Conservation (phyloP, 2,329 filamentous ascomycete genomes). For the Elsinoe batatas region DNA sequence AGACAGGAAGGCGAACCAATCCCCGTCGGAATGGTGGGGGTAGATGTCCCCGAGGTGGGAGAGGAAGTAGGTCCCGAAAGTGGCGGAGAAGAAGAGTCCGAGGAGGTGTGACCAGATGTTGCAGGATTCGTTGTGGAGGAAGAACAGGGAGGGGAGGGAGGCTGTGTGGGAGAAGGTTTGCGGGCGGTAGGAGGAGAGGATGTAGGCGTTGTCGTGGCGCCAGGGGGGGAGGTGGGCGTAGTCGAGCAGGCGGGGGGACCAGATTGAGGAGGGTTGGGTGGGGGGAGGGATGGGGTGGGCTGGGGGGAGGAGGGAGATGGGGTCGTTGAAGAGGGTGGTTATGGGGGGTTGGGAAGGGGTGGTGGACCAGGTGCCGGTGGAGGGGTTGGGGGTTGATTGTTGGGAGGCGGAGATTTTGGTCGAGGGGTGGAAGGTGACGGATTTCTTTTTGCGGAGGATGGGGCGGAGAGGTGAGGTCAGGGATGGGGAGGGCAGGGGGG, state of each 20-base stretch:
- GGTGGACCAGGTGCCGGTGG: neutral
- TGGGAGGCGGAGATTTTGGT: constrained; percentile 5
- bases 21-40: constrained; percentile 47
- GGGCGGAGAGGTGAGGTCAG: neutral
- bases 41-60: constrained; percentile 56
- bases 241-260: constrained; percentile 25
- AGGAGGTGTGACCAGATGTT: constrained; percentile 65
- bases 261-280: neutral
- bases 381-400: neutral
- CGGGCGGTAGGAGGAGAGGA: constrained; percentile 55
- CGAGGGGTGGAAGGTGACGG: constrained; percentile 11
- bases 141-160: constrained; percentile 49
- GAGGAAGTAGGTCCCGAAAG: constrained; percentile 43
- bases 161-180: constrained; percentile 50
- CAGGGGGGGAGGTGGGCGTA: constrained; percentile 31
- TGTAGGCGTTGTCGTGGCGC: constrained; percentile 58
- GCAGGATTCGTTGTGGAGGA: constrained; percentile 59
- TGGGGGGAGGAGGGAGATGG: neutral
- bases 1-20: constrained; percentile 63
- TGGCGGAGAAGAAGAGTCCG: constrained; percentile 51
- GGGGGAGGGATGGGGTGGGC: neutral
- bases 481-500: neutral
- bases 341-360: neutral
- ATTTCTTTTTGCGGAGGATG: constrained; percentile 13
- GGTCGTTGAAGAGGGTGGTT: neutral